Evolutionary conservation across 2,329 filamentous ascomycete species (phyloP), one percentile per base, ranked within the genome.

Genomic region (Metarhizium robertsii): DNA sequence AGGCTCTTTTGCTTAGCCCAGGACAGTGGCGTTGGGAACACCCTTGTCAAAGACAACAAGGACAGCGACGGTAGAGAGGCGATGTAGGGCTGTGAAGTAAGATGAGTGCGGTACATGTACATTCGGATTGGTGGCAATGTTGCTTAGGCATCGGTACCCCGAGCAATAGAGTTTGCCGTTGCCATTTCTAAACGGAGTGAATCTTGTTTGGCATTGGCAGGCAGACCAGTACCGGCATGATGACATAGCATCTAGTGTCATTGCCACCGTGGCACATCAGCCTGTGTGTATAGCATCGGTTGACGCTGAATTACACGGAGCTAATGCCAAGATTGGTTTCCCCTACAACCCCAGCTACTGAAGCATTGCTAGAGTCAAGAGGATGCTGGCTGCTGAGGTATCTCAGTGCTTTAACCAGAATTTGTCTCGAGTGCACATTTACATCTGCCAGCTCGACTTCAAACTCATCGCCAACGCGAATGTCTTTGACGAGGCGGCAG

Each of bases 391-490:
- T 36, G 47, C 51, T 61, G 34, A 65, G 59, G 55, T 66, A 67
- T 50, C 67, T 64, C 45, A 78, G 55, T 11, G 74, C 73, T 66
- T 73, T 75, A 57, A 83, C 79, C 11, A 67, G 58, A 46, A 84
- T 71, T 46, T 67, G 66, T 42, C 71, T 70, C 16, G 65, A 62
- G 61, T 78, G 73, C 30, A 80, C 75, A 60, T 83, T 79, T 58
- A 85, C 66, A 58, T 82, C 69, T n/a, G 58, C 61, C 43, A 86
- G 68, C 65, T 78, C 75, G 36, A 84, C 82, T 58, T 79, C 75
- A 57, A 81, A 78, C n/a, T 74, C 67, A 63, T 84, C 80, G 6
- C 77, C 79, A 7, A 73, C 59, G 32, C 67, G 67, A 25, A 82
- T 64, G 11, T 81, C 72, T n/a, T 69, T 67, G 55, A 75, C 59